phyloP scores from a whole-genome alignment of 495 filamentous ascomycete species.

The Trichoderma gamsii region DNA sequence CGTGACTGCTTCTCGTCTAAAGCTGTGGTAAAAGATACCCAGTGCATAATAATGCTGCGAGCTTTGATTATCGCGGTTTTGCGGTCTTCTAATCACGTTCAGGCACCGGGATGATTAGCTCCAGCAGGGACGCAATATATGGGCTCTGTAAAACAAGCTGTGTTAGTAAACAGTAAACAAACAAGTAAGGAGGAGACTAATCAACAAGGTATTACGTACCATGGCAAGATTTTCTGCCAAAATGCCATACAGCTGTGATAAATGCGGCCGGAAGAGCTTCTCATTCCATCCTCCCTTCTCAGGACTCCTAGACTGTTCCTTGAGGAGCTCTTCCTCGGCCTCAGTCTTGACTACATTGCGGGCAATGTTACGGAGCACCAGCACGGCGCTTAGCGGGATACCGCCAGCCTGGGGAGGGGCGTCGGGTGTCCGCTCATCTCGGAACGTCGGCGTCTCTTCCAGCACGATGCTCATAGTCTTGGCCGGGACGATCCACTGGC shows the following conservation, averaged over 20 bases:
- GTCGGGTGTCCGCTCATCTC: slow-evolving; percentile 64
- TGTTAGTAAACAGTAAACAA: neutral
- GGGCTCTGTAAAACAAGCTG: slow-evolving; percentile 8
- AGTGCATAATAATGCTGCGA: too few relatives aligned
- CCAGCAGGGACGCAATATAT: slow-evolving; percentile 15
- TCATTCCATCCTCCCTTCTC: slow-evolving; percentile 42
- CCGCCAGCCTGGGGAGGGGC: slow-evolving; percentile 63
- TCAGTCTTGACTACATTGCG: slow-evolving; percentile 60
- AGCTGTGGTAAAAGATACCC: neutral
- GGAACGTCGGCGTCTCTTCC: slow-evolving; percentile 56
- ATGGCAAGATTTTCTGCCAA: slow-evolving; percentile 49
- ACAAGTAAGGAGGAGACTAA: neutral
- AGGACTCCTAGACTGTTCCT: slow-evolving; percentile 34
- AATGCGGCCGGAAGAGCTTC: slow-evolving; percentile 44
- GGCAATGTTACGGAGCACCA: slow-evolving; percentile 86
- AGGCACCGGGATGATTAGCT: slow-evolving; percentile 2
- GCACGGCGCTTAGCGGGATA: slow-evolving; percentile 72
- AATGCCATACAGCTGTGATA: slow-evolving; percentile 45
- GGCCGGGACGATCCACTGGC: slow-evolving; percentile 41
- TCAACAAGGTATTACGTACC: slow-evolving; percentile 23
- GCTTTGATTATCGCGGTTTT: neutral
- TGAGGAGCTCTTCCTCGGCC: slow-evolving; percentile 47
- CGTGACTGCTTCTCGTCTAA: neutral
- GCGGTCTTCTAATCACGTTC: neutral
- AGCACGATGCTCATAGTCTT: slow-evolving; percentile 45